These are phyloP conservation scores for Calycina herbarum DNA, from an alignment of 2,329 filamentous ascomycete genomes.

Conservation along the genomic window DNA sequence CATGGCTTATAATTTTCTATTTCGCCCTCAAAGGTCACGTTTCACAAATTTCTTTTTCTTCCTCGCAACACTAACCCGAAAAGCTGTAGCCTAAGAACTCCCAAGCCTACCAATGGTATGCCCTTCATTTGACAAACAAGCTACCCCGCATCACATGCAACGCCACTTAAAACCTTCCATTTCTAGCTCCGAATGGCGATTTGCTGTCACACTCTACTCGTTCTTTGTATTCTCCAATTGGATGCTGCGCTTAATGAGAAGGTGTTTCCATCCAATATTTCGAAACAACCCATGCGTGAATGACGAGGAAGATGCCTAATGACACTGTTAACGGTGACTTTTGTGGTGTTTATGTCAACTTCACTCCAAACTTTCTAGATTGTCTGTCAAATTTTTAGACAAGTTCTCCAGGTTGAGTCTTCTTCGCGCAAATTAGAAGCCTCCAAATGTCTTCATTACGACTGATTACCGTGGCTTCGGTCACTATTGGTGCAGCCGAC, in stretches of 20 bases:
- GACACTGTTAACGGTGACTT: no score
- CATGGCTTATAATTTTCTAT: no score
- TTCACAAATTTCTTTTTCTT: not conserved
- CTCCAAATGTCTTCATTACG: not conserved
- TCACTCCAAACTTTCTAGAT: no score
- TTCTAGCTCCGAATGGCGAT: not conserved
- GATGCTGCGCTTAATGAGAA: not conserved
- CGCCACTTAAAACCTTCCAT: not conserved
- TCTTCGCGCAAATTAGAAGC: not conserved
- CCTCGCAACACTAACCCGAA: not conserved
- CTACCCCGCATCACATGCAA: constrained; percentile 4
- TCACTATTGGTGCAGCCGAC: not conserved
- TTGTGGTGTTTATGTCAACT: no score
- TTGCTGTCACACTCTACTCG: not conserved
- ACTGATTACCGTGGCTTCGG: not conserved
- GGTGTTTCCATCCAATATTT: not conserved
- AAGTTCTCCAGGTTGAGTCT: no score
- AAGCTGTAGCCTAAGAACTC: not conserved
- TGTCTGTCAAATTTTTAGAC: no score
- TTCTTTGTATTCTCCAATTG: not conserved
- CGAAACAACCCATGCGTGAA: not conserved
- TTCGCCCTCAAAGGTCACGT: no score
- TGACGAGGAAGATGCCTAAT: not conserved
- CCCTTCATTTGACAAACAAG: not conserved
- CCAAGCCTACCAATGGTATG: not conserved